Evolutionary conservation across 306 rosid genomes (phyloP).

Genomic region (Adenanthera pavonina): DNA sequence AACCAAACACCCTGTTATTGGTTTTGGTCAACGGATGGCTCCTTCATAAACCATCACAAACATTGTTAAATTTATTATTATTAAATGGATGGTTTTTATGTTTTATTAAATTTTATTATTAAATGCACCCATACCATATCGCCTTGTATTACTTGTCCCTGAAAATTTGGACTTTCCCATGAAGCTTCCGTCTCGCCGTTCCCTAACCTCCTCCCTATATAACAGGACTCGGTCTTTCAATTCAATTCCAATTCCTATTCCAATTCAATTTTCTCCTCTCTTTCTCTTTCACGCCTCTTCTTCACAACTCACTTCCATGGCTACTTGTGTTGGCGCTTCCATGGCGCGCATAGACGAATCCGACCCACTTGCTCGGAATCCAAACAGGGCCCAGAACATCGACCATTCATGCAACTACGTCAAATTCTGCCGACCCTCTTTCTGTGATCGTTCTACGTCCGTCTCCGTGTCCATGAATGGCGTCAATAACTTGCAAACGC

Average conservation of each 20-base stretch:
- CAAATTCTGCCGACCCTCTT: conserved; percentile 45
- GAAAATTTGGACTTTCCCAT: background rate
- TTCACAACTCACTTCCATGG: conserved; percentile 37
- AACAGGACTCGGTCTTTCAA: background rate
- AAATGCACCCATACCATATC: background rate
- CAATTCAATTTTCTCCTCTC: conserved; percentile 23
- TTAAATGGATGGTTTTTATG: background rate
- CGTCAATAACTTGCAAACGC: conserved; percentile 37
- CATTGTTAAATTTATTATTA: background rate
- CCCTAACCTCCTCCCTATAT: conserved; percentile 14
- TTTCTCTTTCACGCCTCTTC: conserved; percentile 7
- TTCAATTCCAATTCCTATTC: conserved; percentile 34
- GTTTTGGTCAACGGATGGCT: background rate
- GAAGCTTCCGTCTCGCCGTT: background rate
- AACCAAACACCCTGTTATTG: too few relatives aligned
- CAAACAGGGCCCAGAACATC: conserved; percentile 20
- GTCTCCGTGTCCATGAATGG: conserved; percentile 33
- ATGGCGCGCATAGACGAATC: conserved; percentile 23
- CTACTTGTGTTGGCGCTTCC: conserved; percentile 49
- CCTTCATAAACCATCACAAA: background rate
- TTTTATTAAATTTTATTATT: background rate
- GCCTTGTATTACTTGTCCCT: background rate
- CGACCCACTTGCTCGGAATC: conserved; percentile 43
- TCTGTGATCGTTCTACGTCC: background rate
- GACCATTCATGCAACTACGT: conserved; percentile 28